These are phyloP conservation scores for Debaryomyces udenii DNA, from an alignment of 1,139 yeast genomes.

Conservation along the genomic window DNA sequence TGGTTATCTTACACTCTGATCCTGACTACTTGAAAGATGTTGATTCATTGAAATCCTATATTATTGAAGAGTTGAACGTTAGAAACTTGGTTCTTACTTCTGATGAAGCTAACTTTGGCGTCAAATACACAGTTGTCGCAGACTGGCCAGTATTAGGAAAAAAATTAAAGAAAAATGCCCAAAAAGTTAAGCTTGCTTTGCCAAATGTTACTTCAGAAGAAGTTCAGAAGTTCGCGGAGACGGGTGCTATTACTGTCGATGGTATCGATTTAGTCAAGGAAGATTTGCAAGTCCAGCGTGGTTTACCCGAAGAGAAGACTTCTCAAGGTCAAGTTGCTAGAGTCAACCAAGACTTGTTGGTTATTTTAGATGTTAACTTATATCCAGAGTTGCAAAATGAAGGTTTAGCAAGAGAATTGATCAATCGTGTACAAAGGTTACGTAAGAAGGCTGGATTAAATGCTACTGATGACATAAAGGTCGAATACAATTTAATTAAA, in stretches of 20 bases:
- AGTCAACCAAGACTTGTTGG: conserved; percentile 84
- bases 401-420: conserved; percentile 94
- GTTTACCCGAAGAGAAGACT: conserved; percentile 67
- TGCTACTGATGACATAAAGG: conserved; percentile 92
- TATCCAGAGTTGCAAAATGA: conserved; percentile 89
- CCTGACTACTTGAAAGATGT: conserved; percentile 74
- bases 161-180: conserved; percentile 91
- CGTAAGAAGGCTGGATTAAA: conserved; percentile 96
- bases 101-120: conserved; percentile 91
- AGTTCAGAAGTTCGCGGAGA: conserved; percentile 72
- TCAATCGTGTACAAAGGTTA: conserved; percentile 96
- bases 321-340: conserved; percentile 80
- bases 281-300: conserved; percentile 89
- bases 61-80: conserved; percentile 88
- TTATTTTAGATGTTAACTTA: conserved; percentile 84
- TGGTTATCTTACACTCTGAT: conserved; percentile 85
- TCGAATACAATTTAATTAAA: conserved; percentile 71
- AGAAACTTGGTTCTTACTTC: conserved; percentile 85
- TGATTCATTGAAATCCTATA: conserved; percentile 74
- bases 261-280: conserved; percentile 87
- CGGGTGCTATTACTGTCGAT: conserved; percentile 81
- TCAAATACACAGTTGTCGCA: conserved; percentile 90
- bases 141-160: conserved; percentile 99
- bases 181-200: conserved; percentile 90
- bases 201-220: conserved; percentile 80